Evolutionary conservation across 768 basidiomycete genomes (phyloP).

Genomic region (Tricholoma hemisulphureum): DNA sequence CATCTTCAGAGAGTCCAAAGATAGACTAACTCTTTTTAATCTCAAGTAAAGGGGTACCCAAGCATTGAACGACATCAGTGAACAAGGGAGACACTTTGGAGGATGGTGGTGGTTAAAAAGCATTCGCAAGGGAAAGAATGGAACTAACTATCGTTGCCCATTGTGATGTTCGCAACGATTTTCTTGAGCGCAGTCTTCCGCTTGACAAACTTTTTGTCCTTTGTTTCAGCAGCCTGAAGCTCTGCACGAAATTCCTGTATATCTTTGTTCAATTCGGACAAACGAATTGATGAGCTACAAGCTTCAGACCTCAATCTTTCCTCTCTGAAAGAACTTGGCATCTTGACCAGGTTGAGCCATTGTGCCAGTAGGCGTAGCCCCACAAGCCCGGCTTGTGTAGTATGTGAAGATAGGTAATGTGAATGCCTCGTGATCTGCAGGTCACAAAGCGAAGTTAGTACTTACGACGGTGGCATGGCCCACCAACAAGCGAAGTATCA

Average conservation of each 20-base stretch:
- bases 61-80: constrained; percentile 92
- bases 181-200: constrained; percentile 95
- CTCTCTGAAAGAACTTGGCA: constrained; percentile 89
- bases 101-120: constrained; percentile 19
- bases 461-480: too few species aligned
- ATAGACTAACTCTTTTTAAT: constrained; percentile 93
- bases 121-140: constrained; percentile 20
- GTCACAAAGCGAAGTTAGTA: too few species aligned
- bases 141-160: constrained; percentile 97
- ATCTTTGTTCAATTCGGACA: constrained; percentile 3
- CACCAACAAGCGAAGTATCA: background rate
- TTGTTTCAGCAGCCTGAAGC: constrained; percentile 85
- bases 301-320: constrained; percentile 80
- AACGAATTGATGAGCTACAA: background rate
- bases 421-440: too few species aligned
- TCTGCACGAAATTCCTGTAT: constrained; percentile 85
- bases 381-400: too few species aligned
- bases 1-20: background rate
- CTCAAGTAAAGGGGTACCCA: constrained; percentile 92
- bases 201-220: constrained; percentile 95
- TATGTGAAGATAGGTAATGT: too few species aligned
- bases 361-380: too few species aligned
- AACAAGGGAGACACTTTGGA: constrained; percentile 86
- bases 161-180: constrained; percentile 98
- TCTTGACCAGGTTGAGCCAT: constrained; percentile 73